Conservation (phyloP, 1,284 basidiomycete genomes). For the Heterobasidion irregulare region DNA sequence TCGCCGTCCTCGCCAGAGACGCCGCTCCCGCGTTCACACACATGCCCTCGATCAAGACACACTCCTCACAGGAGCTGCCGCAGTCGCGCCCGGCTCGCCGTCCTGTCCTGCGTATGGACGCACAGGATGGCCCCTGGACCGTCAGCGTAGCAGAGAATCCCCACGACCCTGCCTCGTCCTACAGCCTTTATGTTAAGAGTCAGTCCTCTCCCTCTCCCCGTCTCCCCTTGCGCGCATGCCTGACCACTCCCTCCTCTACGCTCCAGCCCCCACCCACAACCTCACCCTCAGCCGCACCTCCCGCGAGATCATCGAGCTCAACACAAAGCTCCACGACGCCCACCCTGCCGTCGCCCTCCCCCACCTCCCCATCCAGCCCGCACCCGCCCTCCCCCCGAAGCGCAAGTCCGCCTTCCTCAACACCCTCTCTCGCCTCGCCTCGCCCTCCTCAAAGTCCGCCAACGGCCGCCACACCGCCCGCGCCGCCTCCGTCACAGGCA, state of each 20-base stretch:
- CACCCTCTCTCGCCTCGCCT: conserved; percentile 71
- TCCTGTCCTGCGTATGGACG: conserved; percentile 20
- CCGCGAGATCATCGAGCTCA: conserved; percentile 68
- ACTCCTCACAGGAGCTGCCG: neutral
- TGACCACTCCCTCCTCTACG: conserved; percentile 12
- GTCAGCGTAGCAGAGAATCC: conserved; percentile 44
- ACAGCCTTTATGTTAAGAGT: conserved; percentile 42
- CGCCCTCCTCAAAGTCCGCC: conserved; percentile 41
- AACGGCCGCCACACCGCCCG: conserved; percentile 27
- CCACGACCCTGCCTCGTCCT: conserved; percentile 25
- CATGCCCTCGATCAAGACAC: neutral
- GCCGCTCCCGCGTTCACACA: neutral
- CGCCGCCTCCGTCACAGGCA: conserved; percentile 17
- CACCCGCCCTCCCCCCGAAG: conserved; percentile 49
- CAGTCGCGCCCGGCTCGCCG: neutral
- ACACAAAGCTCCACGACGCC: conserved; percentile 60
- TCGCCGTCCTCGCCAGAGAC: neutral
- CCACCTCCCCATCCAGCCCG: conserved; percentile 48
- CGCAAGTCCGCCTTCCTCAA: conserved; percentile 76
- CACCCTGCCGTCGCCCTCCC: conserved; percentile 49
- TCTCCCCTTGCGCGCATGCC: conserved; percentile 8
- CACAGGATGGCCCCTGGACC: conserved; percentile 41
- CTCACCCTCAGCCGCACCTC: conserved; percentile 74
- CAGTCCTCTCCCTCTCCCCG: conserved; percentile 16
- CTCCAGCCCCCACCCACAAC: conserved; percentile 77